phyloP scores from a whole-genome alignment of 2,329 filamentous ascomycete species.

The Aquanectria penicillioides region DNA sequence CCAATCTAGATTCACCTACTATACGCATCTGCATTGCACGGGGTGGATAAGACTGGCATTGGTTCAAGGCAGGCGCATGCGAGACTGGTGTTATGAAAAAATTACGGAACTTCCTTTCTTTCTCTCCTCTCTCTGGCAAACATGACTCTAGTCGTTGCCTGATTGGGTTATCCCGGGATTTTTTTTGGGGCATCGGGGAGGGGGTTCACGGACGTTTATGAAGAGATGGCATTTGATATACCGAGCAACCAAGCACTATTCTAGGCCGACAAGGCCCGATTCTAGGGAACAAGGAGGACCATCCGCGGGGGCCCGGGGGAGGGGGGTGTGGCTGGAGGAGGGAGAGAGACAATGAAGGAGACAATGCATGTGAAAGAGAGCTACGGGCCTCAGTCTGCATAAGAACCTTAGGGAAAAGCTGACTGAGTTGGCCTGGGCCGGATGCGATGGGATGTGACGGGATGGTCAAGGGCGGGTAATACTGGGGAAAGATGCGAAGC shows the following conservation, averaged over 20 bases:
- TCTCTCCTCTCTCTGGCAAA: constrained; percentile 39
- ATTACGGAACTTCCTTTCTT: constrained; percentile 42
- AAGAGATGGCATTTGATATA: constrained; percentile 43
- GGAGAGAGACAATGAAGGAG: too few species aligned
- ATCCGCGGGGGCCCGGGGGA: constrained; percentile 13
- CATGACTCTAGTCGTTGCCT: constrained; percentile 36
- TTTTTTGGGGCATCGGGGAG: constrained; percentile 33
- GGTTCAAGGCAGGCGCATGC: constrained; percentile 42
- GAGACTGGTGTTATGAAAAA: constrained; percentile 44
- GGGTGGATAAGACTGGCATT: constrained; percentile 37
- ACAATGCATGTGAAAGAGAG: constrained; percentile 33
- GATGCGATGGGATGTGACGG: constrained; percentile 18
- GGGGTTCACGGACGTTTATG: constrained; percentile 42
- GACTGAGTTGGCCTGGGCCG: constrained; percentile 26
- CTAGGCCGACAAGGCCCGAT: constrained; percentile 8
- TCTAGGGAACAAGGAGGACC: constrained; percentile 18
- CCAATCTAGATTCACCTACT: constrained; percentile 29
- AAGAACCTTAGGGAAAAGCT: not conserved
- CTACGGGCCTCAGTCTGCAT: constrained; percentile 30
- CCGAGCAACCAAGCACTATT: constrained; percentile 23
- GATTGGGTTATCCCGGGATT: constrained; percentile 38
- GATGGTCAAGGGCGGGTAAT: constrained; percentile 39
- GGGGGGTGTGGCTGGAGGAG: constrained; percentile 24
- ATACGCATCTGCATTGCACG: constrained; percentile 35
- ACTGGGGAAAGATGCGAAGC: constrained; percentile 43